Evolutionary conservation across 2,329 filamentous ascomycete genomes (phyloP).

Genomic region (Xylaria sp.): DNA sequence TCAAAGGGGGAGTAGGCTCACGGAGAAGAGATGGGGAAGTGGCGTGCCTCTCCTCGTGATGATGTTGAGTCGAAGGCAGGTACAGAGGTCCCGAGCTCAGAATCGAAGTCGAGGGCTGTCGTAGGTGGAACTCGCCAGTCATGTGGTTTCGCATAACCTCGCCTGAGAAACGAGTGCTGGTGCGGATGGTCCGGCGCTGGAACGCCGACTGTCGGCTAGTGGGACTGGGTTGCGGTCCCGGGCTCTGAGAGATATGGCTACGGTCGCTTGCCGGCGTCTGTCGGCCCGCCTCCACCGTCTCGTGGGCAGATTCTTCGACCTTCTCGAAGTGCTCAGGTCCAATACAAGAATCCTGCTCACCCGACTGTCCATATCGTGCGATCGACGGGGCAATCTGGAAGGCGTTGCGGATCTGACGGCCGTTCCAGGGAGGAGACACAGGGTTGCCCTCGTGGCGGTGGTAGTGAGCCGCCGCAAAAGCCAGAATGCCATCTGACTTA

Average conservation of each 20-base stretch:
- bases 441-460: slow-evolving; percentile 15
- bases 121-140: slow-evolving; percentile 15
- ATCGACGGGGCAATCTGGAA: slow-evolving; percentile 26
- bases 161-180: slow-evolving; percentile 15
- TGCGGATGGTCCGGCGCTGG: slow-evolving; percentile 10
- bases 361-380: slow-evolving; percentile 16
- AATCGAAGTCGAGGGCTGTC: slow-evolving; percentile 17
- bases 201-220: slow-evolving; percentile 11
- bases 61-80: slow-evolving; percentile 11
- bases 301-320: slow-evolving; percentile 15
- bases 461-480: slow-evolving; percentile 20
- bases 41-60: slow-evolving; percentile 3
- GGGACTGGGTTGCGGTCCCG: slow-evolving; percentile 12
- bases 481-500: slow-evolving; percentile 18
- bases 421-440: slow-evolving; percentile 21
- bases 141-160: slow-evolving; percentile 13
- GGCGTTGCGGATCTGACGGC: slow-evolving; percentile 27
- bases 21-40: slow-evolving; percentile 4
- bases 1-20: slow-evolving; percentile 19
- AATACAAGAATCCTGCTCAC: slow-evolving; percentile 12
- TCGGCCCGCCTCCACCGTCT: slow-evolving; percentile 11
- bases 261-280: background rate
- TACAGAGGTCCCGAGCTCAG: slow-evolving; percentile 15
- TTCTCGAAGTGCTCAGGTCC: slow-evolving; percentile 22
- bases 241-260: slow-evolving; percentile 8